Base-by-base conservation (phyloP, 2,329 filamentous ascomycete species). In the Ophiostoma novo-ulmi region DNA sequence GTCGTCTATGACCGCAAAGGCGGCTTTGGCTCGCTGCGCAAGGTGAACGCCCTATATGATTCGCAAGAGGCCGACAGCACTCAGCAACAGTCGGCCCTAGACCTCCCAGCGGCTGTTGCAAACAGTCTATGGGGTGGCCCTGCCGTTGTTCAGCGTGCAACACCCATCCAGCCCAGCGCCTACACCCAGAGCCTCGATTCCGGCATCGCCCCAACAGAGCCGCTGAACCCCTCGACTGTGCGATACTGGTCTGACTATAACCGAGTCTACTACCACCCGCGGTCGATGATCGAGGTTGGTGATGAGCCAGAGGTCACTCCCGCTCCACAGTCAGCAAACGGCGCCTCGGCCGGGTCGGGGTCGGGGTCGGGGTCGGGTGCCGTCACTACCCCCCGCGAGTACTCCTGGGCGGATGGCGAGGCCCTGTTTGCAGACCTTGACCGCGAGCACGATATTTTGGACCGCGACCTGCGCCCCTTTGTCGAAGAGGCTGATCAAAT, bases 201-300 rank as follows among this genome's bases (percentile, higher is more conserved):
- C 39, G 93, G 93, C 31, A 78, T 85, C 5, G 79, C 86, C 3
- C 84, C 89, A 6, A 86, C 91, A 0, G 81, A 83, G 69, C 68
- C 73, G 64, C 84, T 97, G 26, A 90, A 85, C 1, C 84, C 88
- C 1, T 86, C 88, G 7, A 86, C 87, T 13, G 91, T 98, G n/a
- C 88, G 93, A 70, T 98, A 95, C 81, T 99, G 95, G 94, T 97
- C 93, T 41, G 95, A 99, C 79, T 98, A 93, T 80, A 96, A 92
- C 75, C 88, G 93, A 36, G 87, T 95, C n/a, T 99, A 89, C 80
- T 97, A 91, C 78, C 94, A 98, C 78, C 95, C 95, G 10, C 88
- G 87, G 70, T 97, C 93, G 14, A 87, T 97, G 70, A 85, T 97
- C 11, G 94, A 97, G 77, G 83, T 98, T 17, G 74, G 73, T 14